Evolutionary conservation across 768 basidiomycete species (phyloP).

Genomic region (Serendipita sp.): DNA sequence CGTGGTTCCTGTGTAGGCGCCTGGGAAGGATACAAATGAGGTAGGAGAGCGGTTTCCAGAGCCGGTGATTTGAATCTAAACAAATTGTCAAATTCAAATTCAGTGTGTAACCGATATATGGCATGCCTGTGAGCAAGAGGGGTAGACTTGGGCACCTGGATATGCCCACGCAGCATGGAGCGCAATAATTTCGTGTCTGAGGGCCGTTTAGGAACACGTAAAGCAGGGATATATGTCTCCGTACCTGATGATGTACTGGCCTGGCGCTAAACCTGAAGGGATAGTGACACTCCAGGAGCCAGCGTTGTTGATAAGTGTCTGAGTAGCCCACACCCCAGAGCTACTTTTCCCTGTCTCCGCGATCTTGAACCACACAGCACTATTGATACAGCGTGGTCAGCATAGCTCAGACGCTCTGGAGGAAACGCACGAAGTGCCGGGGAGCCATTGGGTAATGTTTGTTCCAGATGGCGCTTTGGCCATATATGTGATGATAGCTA

Average conservation of each 20-base stretch:
- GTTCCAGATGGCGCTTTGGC: constrained; percentile 26
- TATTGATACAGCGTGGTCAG: constrained; percentile 10
- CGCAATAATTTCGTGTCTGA: constrained; percentile 1
- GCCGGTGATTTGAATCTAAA: constrained; percentile 26
- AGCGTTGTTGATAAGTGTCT: constrained; percentile 25
- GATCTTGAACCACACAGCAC: constrained; percentile 38
- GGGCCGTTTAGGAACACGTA: too few species aligned
- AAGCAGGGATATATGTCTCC: too few species aligned
- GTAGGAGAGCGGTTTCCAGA: constrained; percentile 29
- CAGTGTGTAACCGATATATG: too few species aligned
- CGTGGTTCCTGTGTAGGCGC: constrained; percentile 21
- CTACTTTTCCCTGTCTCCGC: constrained; percentile 29
- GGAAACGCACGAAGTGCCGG: constrained; percentile 23
- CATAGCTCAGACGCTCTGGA: neutral
- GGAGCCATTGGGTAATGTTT: constrained; percentile 26
- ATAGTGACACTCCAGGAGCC: constrained; percentile 33
- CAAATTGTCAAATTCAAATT: too few species aligned
- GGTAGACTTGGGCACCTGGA: constrained; percentile 31
- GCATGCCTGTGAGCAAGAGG: constrained; percentile 24
- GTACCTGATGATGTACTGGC: constrained; percentile 31
- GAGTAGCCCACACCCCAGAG: constrained; percentile 31
- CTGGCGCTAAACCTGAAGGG: constrained; percentile 29
- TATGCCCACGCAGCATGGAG: constrained; percentile 14
- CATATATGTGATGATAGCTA: constrained; percentile 31
- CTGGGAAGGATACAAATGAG: constrained; percentile 34